Conservation (phyloP, 1,284 basidiomycete species). For the Cryptococcus sp. region DNA sequence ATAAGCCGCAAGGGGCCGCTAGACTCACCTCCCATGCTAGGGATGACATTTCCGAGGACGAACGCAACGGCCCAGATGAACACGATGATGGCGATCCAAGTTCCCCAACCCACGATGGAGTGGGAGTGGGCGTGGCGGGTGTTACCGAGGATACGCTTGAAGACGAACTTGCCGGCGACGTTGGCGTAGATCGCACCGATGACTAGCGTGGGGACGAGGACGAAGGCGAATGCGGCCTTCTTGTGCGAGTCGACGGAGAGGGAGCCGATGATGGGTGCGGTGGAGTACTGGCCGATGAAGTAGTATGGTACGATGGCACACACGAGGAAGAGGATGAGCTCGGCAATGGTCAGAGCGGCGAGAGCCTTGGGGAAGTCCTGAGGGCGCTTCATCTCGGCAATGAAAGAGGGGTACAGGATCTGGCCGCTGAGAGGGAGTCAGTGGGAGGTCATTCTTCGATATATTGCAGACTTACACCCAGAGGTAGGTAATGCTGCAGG, state of each 20-base stretch:
- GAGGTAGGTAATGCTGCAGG: conserved; percentile 57
- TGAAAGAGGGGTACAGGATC: conserved; percentile 55
- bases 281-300: conserved; percentile 48
- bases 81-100: conserved; percentile 62
- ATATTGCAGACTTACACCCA: conserved; percentile 59
- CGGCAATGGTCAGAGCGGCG: conserved; percentile 57
- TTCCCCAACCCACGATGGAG: conserved; percentile 62
- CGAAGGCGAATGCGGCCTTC: conserved; percentile 56
- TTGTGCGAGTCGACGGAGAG: conserved; percentile 55
- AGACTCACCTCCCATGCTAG: conserved; percentile 14
- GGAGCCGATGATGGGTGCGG: conserved; percentile 50
- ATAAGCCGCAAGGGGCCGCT: not conserved
- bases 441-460: not conserved
- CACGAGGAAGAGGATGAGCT: conserved; percentile 64
- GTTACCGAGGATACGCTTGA: conserved; percentile 53
- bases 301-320: conserved; percentile 65
- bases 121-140: conserved; percentile 60
- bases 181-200: conserved; percentile 51
- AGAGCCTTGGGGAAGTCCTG: conserved; percentile 64
- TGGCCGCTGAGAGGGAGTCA: not conserved
- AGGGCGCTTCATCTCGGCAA: conserved; percentile 53
- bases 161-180: conserved; percentile 47
- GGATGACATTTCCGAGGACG: conserved; percentile 59
- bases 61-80: conserved; percentile 64
- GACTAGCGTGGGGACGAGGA: conserved; percentile 47